Evolutionary conservation across 148 eudicot species (phyloP).

Genomic region (Vaccinium corymbosum): DNA sequence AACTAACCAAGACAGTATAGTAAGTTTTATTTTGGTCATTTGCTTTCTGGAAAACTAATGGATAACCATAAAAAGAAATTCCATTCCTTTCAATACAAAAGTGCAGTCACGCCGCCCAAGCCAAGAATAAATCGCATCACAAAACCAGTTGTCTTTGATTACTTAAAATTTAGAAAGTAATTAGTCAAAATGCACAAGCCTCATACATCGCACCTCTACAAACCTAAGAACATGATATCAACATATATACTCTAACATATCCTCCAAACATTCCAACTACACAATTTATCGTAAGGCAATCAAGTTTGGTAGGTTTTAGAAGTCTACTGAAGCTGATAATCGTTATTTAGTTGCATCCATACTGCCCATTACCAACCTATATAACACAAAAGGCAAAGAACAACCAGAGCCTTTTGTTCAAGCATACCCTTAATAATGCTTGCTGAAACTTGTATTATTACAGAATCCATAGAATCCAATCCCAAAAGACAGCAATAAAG

Average conservation of each 20-base stretch:
- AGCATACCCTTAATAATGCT: neutral
- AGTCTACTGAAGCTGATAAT: neutral
- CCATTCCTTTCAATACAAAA: neutral
- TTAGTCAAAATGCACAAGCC: neutral
- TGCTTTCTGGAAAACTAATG: neutral
- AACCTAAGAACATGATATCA: neutral
- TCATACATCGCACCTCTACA: neutral
- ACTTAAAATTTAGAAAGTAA: neutral
- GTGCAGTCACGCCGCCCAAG: neutral
- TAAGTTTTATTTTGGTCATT: neutral
- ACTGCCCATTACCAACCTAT: neutral
- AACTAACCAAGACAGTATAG: neutral
- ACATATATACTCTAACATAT: neutral
- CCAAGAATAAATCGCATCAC: neutral
- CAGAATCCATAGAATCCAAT: neutral
- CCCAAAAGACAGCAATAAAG: neutral
- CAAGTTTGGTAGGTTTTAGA: neutral
- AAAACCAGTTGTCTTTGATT: neutral
- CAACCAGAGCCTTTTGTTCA: neutral
- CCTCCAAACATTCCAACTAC: neutral
- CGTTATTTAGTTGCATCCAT: neutral
- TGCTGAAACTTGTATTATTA: neutral
- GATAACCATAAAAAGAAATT: neutral
- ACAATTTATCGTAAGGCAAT: neutral
- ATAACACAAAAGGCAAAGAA: neutral